Evolutionary conservation across 257 asterid species (phyloP).

Genomic region (Solanum chilense): DNA sequence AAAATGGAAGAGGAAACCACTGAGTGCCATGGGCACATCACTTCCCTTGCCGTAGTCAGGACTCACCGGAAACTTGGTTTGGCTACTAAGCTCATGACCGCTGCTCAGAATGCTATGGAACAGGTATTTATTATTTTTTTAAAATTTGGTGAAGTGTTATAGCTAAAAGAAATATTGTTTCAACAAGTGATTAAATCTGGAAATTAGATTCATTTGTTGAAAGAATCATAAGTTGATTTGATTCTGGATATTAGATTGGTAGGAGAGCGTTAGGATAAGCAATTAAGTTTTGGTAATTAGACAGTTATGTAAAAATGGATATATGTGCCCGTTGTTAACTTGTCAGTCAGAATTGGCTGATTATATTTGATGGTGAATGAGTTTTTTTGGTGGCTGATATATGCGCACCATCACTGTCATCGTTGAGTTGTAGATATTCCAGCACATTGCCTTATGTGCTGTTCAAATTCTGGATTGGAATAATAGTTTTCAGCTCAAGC

Average conservation of each 20-base stretch:
- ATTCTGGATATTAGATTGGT: not conserved
- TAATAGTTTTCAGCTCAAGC: not conserved
- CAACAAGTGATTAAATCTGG: not conserved
- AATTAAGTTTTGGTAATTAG: not conserved
- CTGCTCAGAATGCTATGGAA: constrained; percentile 98
- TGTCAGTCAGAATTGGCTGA: not conserved
- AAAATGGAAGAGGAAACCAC: constrained; percentile 95
- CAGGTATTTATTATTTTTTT: constrained; percentile 24
- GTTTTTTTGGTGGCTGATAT: not conserved
- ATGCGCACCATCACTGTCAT: not conserved
- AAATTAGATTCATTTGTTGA: not conserved
- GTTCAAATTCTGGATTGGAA: not conserved
- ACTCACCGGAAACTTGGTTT: constrained; percentile 94
- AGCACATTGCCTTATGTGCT: not conserved
- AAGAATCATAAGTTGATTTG: not conserved
- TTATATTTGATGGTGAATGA: not conserved
- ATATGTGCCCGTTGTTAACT: not conserved
- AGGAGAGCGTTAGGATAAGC: not conserved
- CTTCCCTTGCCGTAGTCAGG: constrained; percentile 96
- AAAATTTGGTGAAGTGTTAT: not conserved
- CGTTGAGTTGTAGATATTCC: not conserved
- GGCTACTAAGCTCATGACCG: constrained; percentile 98
- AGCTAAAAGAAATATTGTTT: not conserved
- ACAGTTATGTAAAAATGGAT: not conserved
- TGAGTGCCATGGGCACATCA: constrained; percentile 97